Percentiles rank a stretch among this genome's conserved stretches.
Evolutionary conservation across 345 rosid species (phyloP).

Genomic region (Salix caprea): DNA sequence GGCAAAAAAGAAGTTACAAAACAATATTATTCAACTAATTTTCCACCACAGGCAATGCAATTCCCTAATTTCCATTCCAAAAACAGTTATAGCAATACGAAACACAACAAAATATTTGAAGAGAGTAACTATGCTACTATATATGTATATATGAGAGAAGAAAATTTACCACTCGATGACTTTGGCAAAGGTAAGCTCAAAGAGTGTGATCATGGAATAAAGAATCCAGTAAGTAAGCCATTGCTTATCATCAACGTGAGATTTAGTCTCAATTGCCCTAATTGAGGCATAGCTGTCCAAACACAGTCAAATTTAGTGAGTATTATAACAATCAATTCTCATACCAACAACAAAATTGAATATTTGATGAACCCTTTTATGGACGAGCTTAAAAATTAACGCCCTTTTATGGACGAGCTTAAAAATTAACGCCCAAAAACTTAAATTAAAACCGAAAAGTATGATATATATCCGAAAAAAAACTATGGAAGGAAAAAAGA

Average conservation of each 20-base stretch:
- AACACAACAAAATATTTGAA: not conserved
- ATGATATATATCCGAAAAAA: not conserved
- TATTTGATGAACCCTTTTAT: no score
- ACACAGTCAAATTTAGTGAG: conserved; percentile 6
- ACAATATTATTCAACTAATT: not conserved
- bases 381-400: no score
- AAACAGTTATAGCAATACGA: not conserved
- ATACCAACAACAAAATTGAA: not conserved
- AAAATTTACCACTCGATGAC: conserved; percentile 72
- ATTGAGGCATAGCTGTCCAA: conserved; percentile 71
- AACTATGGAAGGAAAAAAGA: not conserved
- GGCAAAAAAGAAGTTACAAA: not conserved
- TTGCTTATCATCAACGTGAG: conserved; percentile 78
- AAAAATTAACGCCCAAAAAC: not conserved
- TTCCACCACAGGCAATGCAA: not conserved
- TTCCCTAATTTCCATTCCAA: not conserved
- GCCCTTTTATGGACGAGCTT: not conserved
- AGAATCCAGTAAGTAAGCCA: conserved; percentile 98
- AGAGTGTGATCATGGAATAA: conserved; percentile 76
- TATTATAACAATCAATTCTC: conserved; percentile 12
- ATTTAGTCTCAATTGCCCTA: conserved; percentile 79
- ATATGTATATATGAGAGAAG: not conserved
- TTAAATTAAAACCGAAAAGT: not conserved
- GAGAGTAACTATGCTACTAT: no score
- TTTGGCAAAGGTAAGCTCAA: conserved; percentile 88